Evolutionary conservation across 495 filamentous ascomycete genomes (phyloP).

Genomic region (Aspergillus heteromorphus): DNA sequence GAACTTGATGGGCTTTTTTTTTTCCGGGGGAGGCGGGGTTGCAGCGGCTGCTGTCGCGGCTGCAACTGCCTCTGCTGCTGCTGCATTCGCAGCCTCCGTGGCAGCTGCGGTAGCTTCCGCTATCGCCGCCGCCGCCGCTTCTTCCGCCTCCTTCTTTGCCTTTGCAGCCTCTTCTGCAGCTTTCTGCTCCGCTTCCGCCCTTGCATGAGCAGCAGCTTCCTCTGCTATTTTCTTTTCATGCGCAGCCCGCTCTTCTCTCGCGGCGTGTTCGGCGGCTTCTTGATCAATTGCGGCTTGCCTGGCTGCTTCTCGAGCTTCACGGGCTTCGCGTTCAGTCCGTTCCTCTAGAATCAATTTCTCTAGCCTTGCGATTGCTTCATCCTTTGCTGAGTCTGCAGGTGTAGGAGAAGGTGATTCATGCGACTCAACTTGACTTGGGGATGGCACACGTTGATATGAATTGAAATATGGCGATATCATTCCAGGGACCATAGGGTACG

Average conservation of each 20-base stretch:
- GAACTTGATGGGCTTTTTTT: conserved; percentile 69
- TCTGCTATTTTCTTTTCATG: conserved; percentile 38
- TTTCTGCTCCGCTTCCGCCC: conserved; percentile 46
- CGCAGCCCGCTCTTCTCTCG: conserved; percentile 43
- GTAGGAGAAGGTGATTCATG: conserved; percentile 19
- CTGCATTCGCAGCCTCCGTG: conserved; percentile 17
- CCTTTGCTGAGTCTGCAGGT: conserved; percentile 34
- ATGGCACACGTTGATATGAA: conserved; percentile 30
- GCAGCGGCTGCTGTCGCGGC: conserved; percentile 22
- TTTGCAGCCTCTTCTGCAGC: conserved; percentile 32
- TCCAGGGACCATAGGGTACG: conserved; percentile 36
- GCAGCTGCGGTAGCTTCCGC: conserved; percentile 20
- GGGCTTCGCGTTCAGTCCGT: conserved; percentile 37
- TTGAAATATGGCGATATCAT: conserved; percentile 38
- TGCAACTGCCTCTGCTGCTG: conserved; percentile 23
- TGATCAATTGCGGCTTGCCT: conserved; percentile 32
- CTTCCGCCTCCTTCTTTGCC: conserved; percentile 28
- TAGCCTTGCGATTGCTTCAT: conserved; percentile 48
- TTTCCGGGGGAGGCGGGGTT: conserved; percentile 35
- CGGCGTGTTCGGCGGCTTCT: conserved; percentile 48
- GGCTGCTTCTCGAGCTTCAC: conserved; percentile 41
- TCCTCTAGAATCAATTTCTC: conserved; percentile 49
- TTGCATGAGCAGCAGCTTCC: conserved; percentile 37
- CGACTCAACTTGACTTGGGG: conserved; percentile 28
- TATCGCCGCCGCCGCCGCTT: conserved; percentile 27